Base-by-base conservation (phyloP, 2,329 filamentous ascomycete genomes). In the Cordyceps cateniannulata region DNA sequence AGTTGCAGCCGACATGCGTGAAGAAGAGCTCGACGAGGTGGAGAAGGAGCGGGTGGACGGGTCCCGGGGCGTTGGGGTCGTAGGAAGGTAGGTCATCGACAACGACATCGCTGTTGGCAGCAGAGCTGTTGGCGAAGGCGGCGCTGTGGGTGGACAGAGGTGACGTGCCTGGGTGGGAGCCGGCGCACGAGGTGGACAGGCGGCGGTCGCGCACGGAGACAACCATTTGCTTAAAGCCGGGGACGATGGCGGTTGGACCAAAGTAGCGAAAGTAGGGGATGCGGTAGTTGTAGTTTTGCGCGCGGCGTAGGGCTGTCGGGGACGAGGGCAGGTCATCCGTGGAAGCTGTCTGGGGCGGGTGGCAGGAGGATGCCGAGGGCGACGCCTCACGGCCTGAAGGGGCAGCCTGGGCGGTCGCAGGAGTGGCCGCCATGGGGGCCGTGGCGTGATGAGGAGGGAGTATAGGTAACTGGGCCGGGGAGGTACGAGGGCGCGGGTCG, bases 231-330 rank as follows among this genome's bases (percentile, higher is more conserved):
- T 96, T 96, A 76, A 92, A 96, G 24, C 91, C 91, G 1, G 91
- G 91, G 57, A 95, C 90, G 69, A 96, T 96, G 64, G 91, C 92
- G 1, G 92, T 96, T 0, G 91, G 90, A 0, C 91, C 92, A 70
- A 96, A 95, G 73, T 95, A 96, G 63, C 92, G 82, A 68, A 96
- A 96, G 71, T 95, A 96, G 0, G 91, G 91, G 64, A 96, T 90
- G 59, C 88, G 83, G 68, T 88, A 78, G 63, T 83, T 78, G 70
- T 82, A 79, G 32, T 77, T 72, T 27, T 59, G 49, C 10, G 32
- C 22, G 66, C 82, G 77, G 63, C 82, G 76, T 54, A 79, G 73
- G 20, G 44, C 48, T 12, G 75, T 67, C 1, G 80, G 79, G 24
- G 80, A 82, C 29, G 72, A 64, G 18, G 67, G 65, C 2, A 63